Evolutionary conservation across 1,284 basidiomycete species (phyloP), one percentile per base, ranked within the genome.

Genomic region (Somion occarium): DNA sequence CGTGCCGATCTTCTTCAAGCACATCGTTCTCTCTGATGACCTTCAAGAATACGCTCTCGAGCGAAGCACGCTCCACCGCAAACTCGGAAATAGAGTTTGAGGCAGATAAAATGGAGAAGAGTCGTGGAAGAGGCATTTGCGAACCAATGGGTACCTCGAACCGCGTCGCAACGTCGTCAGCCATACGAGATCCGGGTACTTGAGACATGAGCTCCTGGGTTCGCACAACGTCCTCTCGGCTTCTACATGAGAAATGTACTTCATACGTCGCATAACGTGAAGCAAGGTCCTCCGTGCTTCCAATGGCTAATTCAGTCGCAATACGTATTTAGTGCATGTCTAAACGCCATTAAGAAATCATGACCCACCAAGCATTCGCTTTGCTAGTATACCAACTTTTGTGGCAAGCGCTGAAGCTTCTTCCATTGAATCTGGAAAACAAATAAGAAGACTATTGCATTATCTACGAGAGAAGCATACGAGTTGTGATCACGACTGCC

Each of bases 341-440:
- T 15, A 34, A 34, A 34, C 46, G 38, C 44, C 23, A n/a, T n/a
- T n/a, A 26, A 46, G 30, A 34, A 7, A 15, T 7, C 24, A 25
- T 34, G 5, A 60, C 79, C 53, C 58, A 80, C 84, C 83, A 2
- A 90, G 73, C 72, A 90, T 74, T 49, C 73, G 76, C 54, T 79
- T 80, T 3, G 86, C 82, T 20, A 90, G 66, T 52, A 89, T 88
- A 3, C 85, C 85, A 24, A 89, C 87, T 60, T 82, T 81, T 57
- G 75, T 83, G 0, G 87, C 84, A 1, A 91, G 72, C 1, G 86
- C 85, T 5, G 87, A 86, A 0, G 88, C 88, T 65, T 91, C 88
- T 66, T 91, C 88, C 87, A 91, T 91, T 0, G 85, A 88, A 65
- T 91, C 88, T 12, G 23, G 41, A 13, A 47, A 43, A 1, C 26